Percentiles rank a stretch among this genome's conserved stretches.
These are phyloP conservation scores for Macrolepiota albuminosa DNA, from an alignment of 768 basidiomycete genomes.

Conservation along the genomic window DNA sequence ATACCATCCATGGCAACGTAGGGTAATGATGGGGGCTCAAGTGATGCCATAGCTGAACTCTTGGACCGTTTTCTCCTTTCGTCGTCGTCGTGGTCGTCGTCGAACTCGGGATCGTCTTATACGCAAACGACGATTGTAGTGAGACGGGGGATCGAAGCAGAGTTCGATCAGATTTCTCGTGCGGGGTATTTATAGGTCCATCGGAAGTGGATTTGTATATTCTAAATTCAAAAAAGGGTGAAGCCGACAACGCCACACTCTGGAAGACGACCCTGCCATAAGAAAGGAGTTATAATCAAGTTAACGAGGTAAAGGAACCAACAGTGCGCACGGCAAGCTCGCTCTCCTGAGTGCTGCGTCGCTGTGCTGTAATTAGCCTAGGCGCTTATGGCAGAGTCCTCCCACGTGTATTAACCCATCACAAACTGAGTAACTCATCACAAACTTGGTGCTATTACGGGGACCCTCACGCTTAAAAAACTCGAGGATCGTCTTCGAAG, in stretches of 20 bases:
- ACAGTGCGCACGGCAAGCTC: neutral
- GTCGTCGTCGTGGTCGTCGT: constrained; percentile 4
- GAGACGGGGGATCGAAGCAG: constrained; percentile 8
- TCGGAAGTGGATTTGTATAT: constrained; percentile 10
- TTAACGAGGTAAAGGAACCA: neutral
- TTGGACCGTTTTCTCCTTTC: neutral
- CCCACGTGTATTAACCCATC: constrained; percentile 5
- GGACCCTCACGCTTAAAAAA: neutral
- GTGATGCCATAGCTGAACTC: constrained; percentile 11
- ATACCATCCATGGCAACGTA: constrained; percentile 8
- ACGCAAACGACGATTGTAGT: neutral
- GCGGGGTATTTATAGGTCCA: constrained; percentile 14
- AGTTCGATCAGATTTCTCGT: constrained; percentile 6
- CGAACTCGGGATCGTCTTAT: neutral
- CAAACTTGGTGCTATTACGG: neutral
- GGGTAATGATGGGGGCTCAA: constrained; percentile 14
- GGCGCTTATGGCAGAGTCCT: constrained; percentile 11
- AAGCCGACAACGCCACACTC: constrained; percentile 9
- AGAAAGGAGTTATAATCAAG: neutral
- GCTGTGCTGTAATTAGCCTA: neutral
- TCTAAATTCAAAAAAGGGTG: constrained; percentile 3
- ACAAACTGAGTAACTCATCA: neutral
- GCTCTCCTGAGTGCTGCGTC: neutral
- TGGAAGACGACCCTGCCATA: neutral
- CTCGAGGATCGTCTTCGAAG: neutral